Conservation (phyloP, 139 green algal genomes). For the Trebouxia sp. region DNA sequence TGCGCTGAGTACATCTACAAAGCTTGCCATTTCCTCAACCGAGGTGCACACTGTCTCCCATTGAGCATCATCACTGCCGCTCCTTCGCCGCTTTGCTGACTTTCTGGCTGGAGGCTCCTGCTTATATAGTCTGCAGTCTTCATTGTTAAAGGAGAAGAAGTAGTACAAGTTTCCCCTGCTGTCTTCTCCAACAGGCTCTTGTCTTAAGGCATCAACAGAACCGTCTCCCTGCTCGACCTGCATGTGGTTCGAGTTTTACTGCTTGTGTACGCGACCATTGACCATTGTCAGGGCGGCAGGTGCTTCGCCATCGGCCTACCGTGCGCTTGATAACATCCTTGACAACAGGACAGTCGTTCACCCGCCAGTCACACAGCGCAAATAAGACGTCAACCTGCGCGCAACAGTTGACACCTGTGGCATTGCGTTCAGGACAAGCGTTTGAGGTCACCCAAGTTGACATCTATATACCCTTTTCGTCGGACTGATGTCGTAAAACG, state of each 20-base stretch:
- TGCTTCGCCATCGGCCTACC: constrained; percentile 1
- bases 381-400: constrained; percentile 40
- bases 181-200: constrained; percentile 44
- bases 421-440: neutral
- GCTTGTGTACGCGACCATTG: neutral
- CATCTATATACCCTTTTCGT: constrained; percentile 36
- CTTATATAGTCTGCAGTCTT: constrained; percentile 57
- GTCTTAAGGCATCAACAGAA: constrained; percentile 42
- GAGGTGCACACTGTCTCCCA: constrained; percentile 51
- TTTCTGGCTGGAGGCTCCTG: constrained; percentile 22
- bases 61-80: neutral
- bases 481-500: constrained; percentile 35
- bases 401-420: neutral
- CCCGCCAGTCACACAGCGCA: constrained; percentile 51
- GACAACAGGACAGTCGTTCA: constrained; percentile 29
- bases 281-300: neutral
- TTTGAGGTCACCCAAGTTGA: neutral
- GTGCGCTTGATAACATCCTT: constrained; percentile 20
- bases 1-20: constrained; percentile 35
- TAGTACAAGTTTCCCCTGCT: constrained; percentile 41
- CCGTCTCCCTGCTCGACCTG: constrained; percentile 34
- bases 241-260: neutral
- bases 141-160: constrained; percentile 38
- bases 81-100: neutral
- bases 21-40: constrained; percentile 46